Conservation (phyloP, 441 rosid genomes). For the Gossypium lobatum region DNA sequence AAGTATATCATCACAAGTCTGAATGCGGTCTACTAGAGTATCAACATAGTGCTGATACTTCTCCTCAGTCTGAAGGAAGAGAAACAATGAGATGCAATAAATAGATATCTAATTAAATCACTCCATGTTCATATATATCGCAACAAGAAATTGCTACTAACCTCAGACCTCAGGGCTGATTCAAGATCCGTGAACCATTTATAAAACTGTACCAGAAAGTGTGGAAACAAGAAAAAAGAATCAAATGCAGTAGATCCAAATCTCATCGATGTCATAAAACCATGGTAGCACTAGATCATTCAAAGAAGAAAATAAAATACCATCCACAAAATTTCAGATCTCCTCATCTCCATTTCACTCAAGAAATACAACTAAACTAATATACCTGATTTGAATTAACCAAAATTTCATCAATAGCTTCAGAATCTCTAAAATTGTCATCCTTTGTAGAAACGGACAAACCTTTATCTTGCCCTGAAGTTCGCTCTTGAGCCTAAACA, state of each 20-base stretch:
- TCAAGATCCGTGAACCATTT: constrained; percentile 98
- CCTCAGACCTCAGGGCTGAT: constrained; percentile 97
- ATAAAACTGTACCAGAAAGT: constrained; percentile 54
- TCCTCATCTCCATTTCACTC: not conserved
- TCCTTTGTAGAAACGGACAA: constrained; percentile 46
- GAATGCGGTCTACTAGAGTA: constrained; percentile 70
- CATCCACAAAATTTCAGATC: not conserved
- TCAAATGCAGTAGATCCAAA: not conserved
- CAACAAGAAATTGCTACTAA: constrained; percentile 37
- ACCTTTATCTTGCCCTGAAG: constrained; percentile 49
- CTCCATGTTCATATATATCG: constrained; percentile 6
- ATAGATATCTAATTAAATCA: constrained; percentile 1
- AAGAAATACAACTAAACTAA: not conserved
- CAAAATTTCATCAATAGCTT: constrained; percentile 72
- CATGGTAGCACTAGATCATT: not conserved
- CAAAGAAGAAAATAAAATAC: not conserved
- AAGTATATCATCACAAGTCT: constrained; percentile 84
- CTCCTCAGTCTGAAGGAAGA: constrained; percentile 66
- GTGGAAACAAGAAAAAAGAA: constrained; percentile 8
- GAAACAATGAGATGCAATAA: constrained; percentile 13
- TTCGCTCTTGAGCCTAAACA: constrained; percentile 55
- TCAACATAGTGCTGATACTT: constrained; percentile 85
- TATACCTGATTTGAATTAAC: constrained; percentile 79
- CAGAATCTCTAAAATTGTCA: constrained; percentile 42
- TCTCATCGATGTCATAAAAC: not conserved